Percentiles rank a stretch among this genome's conserved stretches.
These are phyloP conservation scores for Desmodesmus armatus DNA, from an alignment of 139 green algal genomes.

Conservation along the genomic window DNA sequence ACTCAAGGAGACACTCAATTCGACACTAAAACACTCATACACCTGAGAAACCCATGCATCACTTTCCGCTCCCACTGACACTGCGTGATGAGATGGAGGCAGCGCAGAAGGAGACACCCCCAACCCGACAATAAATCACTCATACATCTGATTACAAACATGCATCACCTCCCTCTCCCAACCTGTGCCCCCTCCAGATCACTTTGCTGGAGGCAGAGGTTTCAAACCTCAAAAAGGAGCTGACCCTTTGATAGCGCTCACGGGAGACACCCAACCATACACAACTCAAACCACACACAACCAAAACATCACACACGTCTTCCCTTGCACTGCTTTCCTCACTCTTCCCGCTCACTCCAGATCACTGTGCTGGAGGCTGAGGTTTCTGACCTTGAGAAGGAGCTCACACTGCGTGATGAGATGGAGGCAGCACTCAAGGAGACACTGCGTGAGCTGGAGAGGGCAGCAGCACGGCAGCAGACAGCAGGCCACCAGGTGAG, in stretches of 20 bases:
- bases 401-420: constrained; percentile 60
- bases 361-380: constrained; percentile 42
- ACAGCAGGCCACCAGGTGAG: constrained; percentile 1
- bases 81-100: constrained; percentile 67
- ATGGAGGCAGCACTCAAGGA: constrained; percentile 72
- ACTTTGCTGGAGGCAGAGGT: constrained; percentile 40
- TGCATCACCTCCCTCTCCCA: neutral
- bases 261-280: no score
- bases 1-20: constrained; percentile 64
- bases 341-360: neutral
- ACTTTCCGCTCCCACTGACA: neutral
- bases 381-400: constrained; percentile 58
- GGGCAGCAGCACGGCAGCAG: constrained; percentile 10
- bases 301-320: no score
- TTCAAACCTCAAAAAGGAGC: constrained; percentile 52
- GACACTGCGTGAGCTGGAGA: constrained; percentile 61
- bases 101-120: constrained; percentile 66
- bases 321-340: neutral
- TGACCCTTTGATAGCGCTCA: constrained; percentile 22
- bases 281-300: neutral
- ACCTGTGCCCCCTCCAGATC: neutral
- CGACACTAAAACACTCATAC: neutral
- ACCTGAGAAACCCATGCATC: neutral
- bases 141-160: neutral
- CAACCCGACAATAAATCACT: neutral